Evolutionary conservation across 805 yeast species (phyloP), one percentile per base, ranked within the genome.

Genomic region (Saccharomycodes ludwigii): DNA sequence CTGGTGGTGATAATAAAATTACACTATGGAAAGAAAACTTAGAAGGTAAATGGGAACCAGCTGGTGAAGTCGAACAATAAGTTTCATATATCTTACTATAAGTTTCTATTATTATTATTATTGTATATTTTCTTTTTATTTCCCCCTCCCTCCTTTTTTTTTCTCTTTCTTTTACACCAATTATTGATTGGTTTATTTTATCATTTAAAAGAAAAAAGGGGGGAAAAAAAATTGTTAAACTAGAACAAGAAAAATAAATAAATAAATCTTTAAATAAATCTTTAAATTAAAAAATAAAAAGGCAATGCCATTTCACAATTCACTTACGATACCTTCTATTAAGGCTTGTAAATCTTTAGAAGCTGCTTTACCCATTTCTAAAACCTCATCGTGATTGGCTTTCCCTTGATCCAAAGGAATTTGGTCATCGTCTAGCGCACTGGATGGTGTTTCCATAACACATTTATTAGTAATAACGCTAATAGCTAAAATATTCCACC

Each of bases 1-100:
- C 91, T 30, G 95, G 96, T 29, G 97, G 97, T 34, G 97, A 91
- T 56, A 86, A 86, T 57, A 84, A 81, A 59, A 88, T 91, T 27
- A 84, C 95, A 20, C 68, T 91, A 54, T 91, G 97, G 97, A 86
- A 85, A 60, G 98, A 91, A 59, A 83, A 77, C 51, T 65, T 86
- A 42, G 75, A 75, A 48, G 96, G 96, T 32, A 74, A 76, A 47
- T 88, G 98, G 98, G 96, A 88, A 59, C 67, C 83, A 35, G 95
- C 95, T n/a, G 97, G 97, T 32, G 93, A 77, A 50, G 91, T 91
- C 42, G 86, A 81, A 48, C 93, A 84, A 58, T 82, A 63, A 49
- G 25, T 21, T n/a, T n/a, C n/a, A n/a, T n/a, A n/a, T n/a, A n/a
- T n/a, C n/a, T n/a, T n/a, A n/a, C n/a, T n/a, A n/a, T n/a, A n/a